Conservation (phyloP, 441 rosid species). For the Flueggea neowawraea region DNA sequence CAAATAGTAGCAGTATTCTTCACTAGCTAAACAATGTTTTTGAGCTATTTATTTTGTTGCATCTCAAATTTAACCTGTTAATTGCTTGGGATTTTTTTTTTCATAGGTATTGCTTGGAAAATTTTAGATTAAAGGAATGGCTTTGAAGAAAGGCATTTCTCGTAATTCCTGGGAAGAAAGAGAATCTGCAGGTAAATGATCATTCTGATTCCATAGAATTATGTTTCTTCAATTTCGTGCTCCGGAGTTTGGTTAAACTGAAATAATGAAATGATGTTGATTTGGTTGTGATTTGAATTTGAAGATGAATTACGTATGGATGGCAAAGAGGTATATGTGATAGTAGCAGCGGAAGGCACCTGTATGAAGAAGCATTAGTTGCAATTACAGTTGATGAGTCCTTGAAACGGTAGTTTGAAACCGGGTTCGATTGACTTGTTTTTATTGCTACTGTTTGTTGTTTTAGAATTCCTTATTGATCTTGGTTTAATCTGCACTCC, state of each 20-base stretch:
- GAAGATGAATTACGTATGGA: conserved; percentile 86
- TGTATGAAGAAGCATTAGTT: conserved; percentile 76
- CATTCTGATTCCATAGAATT: too few species aligned
- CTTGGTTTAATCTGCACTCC: too few species aligned
- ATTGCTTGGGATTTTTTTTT: too few species aligned
- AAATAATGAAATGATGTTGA: too few species aligned
- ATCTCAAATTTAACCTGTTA: too few species aligned
- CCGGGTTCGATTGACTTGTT: neutral
- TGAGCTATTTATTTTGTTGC: too few species aligned
- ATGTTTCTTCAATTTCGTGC: too few species aligned
- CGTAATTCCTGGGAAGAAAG: conserved; percentile 61
- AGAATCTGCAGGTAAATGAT: conserved; percentile 61
- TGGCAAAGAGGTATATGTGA: conserved; percentile 82
- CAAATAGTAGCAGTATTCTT: too few species aligned
- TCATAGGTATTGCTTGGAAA: too few species aligned
- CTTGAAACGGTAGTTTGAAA: conserved; percentile 68
- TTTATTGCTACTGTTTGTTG: neutral
- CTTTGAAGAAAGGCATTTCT: conserved; percentile 64
- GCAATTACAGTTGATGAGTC: conserved; percentile 87
- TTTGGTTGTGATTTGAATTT: neutral
- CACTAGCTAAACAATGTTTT: too few species aligned
- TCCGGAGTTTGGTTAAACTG: too few species aligned
- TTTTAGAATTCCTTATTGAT: neutral
- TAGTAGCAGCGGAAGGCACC: conserved; percentile 45
- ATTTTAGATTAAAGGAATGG: conserved; percentile 95